These are phyloP conservation scores for Fusarium humuli DNA, from an alignment of 2,329 filamentous ascomycete species.

Conservation along the genomic window DNA sequence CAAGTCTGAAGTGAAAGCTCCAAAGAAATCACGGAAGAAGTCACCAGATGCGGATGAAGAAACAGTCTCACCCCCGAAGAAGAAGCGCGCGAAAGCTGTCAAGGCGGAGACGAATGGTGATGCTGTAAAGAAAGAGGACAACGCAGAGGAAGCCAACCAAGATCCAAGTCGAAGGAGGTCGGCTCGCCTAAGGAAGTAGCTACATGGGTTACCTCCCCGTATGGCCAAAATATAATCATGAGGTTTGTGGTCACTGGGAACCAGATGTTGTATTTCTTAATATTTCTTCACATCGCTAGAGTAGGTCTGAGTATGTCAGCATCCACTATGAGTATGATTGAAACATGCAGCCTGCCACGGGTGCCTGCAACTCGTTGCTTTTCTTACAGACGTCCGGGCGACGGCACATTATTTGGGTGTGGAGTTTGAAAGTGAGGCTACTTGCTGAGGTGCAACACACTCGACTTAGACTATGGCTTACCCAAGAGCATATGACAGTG, in stretches of 20 bases:
- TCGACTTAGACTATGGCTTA: background rate
- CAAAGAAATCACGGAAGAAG: slow-evolving; percentile 45
- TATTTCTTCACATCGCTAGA: background rate
- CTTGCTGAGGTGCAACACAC: background rate
- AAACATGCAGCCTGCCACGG: background rate
- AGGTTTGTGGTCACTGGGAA: background rate
- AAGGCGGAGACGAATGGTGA: slow-evolving; percentile 46
- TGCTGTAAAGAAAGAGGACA: slow-evolving; percentile 21
- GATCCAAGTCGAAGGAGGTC: slow-evolving; percentile 42
- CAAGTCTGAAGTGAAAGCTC: slow-evolving; percentile 41
- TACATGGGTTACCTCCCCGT: background rate
- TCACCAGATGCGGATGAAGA: slow-evolving; percentile 40
- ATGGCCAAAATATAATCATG: too few species aligned
- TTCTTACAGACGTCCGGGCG: background rate
- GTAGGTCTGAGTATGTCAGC: background rate
- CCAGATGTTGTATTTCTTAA: background rate
- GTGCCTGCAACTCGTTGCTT: background rate
- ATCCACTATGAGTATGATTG: background rate
- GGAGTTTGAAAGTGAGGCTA: background rate
- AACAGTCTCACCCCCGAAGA: slow-evolving; percentile 39
- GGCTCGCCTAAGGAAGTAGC: slow-evolving; percentile 39
- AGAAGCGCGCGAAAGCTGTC: slow-evolving; percentile 33
- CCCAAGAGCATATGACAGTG: background rate
- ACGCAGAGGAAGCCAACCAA: slow-evolving; percentile 12
- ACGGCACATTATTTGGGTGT: background rate